Evolutionary conservation across 2,329 filamentous ascomycete species (phyloP), one percentile per base, ranked within the genome.

Genomic region (Aspergillus viridinutans): DNA sequence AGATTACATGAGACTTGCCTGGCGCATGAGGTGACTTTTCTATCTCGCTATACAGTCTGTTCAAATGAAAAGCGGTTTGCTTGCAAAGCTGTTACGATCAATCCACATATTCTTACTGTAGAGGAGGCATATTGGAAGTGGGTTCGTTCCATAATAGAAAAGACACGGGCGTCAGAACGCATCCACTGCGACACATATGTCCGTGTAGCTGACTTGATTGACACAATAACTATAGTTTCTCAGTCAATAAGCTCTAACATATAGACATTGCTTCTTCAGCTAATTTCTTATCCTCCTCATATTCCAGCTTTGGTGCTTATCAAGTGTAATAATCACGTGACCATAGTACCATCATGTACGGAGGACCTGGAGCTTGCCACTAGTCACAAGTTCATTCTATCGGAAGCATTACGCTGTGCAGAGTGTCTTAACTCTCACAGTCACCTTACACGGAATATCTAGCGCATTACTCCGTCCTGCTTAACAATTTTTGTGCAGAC

Each of bases 1-100:
- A 58, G 57, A 58, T 55, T 55, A 57, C 55, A 56, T 53, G 60
- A 14, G 56, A 53, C 53, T 42, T 61, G 59, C 58, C 57, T 58
- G 61, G 58, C 56, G 58, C 58, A 60, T 60, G 60, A 55, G 52
- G 56, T 59, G 53, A 52, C 53, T 52, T 53, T 54, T 40, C 40
- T 57, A 40, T 58, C 53, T 61, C 53, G 61, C 59, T 66, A 67
- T 66, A 64, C 64, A 65, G 58, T 58, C 52, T 56, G 50, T 54
- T 40, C 38, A 61, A 50, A 52, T 55, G 53, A 60, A 62, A 60
- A 59, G 55, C 50, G 56, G 56, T 56, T 56, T 40, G 21, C 20
- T 50, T 50, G 53, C 23, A 55, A 38, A 23, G 43, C 17, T 45
- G 12, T 29, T 35, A 21, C 43, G 32, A 26, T 29, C 5, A n/a